phyloP scores from a whole-genome alignment of 2,329 filamentous ascomycete species.

The Cladosporium sp. region DNA sequence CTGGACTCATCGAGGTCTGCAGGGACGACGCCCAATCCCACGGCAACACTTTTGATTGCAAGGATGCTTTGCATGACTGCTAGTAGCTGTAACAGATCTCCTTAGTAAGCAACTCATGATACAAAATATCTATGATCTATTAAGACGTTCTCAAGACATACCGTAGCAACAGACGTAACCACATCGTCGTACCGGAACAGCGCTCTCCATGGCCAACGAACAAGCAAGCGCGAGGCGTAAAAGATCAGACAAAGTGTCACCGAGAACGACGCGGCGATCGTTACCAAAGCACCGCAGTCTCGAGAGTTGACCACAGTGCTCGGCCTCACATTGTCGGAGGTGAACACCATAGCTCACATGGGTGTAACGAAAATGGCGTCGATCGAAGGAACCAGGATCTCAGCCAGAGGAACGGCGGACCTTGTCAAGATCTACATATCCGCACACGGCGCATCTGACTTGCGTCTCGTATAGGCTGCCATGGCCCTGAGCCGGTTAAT shows the following conservation, averaged over 20 bases:
- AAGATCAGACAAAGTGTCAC: conserved; percentile 10
- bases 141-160: not conserved
- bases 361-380: not conserved
- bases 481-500: not conserved
- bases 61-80: conserved; percentile 6
- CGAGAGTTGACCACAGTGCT: conserved; percentile 17
- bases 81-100: not conserved
- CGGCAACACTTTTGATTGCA: not conserved
- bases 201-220: conserved; percentile 16
- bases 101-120: not conserved
- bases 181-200: conserved; percentile 13
- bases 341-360: conserved; percentile 3
- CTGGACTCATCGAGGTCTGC: not conserved
- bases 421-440: not conserved
- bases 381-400: not conserved
- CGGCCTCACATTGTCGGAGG: not conserved
- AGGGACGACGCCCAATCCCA: conserved; percentile 8
- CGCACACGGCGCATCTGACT: not conserved
- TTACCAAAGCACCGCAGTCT: conserved; percentile 12
- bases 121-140: not conserved
- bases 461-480: not conserved
- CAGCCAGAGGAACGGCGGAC: not conserved
- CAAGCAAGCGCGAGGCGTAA: conserved; percentile 1
- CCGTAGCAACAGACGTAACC: conserved; percentile 7
- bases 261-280: conserved; percentile 2